Base-by-base conservation (phyloP, 495 filamentous ascomycete genomes). In the Lasiosphaeris hirsuta region DNA sequence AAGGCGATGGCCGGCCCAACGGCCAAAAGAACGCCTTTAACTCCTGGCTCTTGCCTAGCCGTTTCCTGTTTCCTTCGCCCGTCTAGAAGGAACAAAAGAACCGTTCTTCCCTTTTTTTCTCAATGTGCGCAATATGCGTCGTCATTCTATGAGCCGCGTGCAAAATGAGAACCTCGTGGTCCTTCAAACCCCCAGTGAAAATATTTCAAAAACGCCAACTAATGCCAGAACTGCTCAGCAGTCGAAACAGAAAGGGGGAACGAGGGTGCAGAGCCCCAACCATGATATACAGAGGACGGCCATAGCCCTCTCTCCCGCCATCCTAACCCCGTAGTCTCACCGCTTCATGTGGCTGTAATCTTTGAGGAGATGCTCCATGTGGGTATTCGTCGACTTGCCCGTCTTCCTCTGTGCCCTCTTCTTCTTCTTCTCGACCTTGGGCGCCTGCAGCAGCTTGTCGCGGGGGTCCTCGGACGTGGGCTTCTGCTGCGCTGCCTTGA, bases 311-410 rank as follows among this genome's bases (percentile, higher is more conserved):
- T 13, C 44, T 34, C 35, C 7, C 18, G 14, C 10, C 11, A 30
- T 30, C 46, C 10, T 30, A 4, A 10, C 36, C 19, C 17, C 13
- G 23, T 23, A 18, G 11, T 23, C 48, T 64, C 63, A 74, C 44
- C 70, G 67, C 63, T 70, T 76, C 45, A 70, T 62, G 70, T 87
- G 81, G 34, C 85, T 87, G 59, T 91, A 95, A 66, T 96, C 92
- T 73, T 88, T 86, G 57, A 97, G 75, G 44, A 98, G 82, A 60
- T 88, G 85, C 64, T 79, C 80, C 94, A 98, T 96, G 69, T 98
- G 94, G 35, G 83, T 86, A 67, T 98, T 98, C 46, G 92, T 96
- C 40, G 87, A 87, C 80, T 91, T 95, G 23, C 88, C 90, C 56
- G 86, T 84, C 59, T 83, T 84, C 50, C 90, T 80, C 43, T 84